Evolutionary conservation across 768 basidiomycete species (phyloP), one percentile per base, ranked within the genome.

Genomic region (Lentinus tigrinus): DNA sequence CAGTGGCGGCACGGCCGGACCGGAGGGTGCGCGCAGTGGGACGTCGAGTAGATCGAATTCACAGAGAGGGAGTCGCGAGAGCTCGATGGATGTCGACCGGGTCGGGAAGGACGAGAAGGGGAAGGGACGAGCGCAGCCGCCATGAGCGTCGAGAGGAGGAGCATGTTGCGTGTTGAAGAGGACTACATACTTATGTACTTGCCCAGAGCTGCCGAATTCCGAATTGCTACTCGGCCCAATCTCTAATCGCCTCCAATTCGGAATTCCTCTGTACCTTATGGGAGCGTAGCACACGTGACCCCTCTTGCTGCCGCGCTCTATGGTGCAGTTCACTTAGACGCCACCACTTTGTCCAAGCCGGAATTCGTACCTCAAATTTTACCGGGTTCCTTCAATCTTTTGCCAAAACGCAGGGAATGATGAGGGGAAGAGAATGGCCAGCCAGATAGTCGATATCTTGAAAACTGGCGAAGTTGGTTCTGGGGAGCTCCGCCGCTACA

Each of bases 161-260:
- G 21, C 21, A 19, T 43, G 42, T 9, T 17, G 19, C 13, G 14
- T 39, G 38, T 17, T 9, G 23, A 21, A 43, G 42, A 21, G 44
- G 51, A 23, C 24, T 27, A 10, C 17, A 28, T 28, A 47, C 38
- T 49, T 67, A 65, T 69, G 65, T 66, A 67, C 43, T 61, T 42
- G n/a, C 34, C 44, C 42, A 55, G 21, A 43, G 40, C 40, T 54
- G 56, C 47, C 56, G 64, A 69, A 67, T 67, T 69, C 65, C 63
- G 68, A 67, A 67, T 67, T 56, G 60, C 65, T 46, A 37, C 39
- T 26, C 21, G 37, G 27, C 39, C 56, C 58, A 54, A 60, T 54
- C 55, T 52, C 19, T 43, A 52, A 24, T 21, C 48, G 52, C 23
- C 46, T 27, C 38, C 37, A 65, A 70, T 68, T 70, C 67, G 57